Percentiles rank a stretch among this genome's conserved stretches.
These are phyloP conservation scores for Massarina eburnea DNA, from an alignment of 2,329 filamentous ascomycete species.

Conservation along the genomic window DNA sequence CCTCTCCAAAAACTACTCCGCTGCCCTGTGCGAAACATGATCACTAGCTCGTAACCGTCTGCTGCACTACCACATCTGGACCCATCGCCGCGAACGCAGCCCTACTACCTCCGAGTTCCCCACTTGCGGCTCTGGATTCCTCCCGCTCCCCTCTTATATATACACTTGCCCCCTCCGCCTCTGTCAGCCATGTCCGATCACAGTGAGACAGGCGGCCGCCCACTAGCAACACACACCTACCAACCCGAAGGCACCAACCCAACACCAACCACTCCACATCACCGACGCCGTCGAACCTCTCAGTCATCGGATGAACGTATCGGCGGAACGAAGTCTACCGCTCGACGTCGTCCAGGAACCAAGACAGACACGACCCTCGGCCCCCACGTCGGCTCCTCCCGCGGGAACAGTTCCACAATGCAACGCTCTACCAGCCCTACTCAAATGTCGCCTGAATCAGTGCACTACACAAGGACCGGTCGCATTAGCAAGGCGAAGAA, in stretches of 20 bases:
- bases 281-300: conserved; percentile 25
- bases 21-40: conserved; percentile 32
- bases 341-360: conserved; percentile 31
- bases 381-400: conserved; percentile 32
- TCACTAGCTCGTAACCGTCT: conserved; percentile 34
- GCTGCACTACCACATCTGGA: conserved; percentile 37
- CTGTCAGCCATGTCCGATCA: conserved; percentile 35
- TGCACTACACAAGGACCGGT: conserved; percentile 49
- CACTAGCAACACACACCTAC: conserved; percentile 27
- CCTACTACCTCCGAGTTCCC: conserved; percentile 25
- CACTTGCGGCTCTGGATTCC: conserved; percentile 36
- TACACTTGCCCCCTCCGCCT: conserved; percentile 32
- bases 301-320: conserved; percentile 30
- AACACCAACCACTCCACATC: conserved; percentile 15
- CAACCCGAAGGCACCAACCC: conserved; percentile 22
- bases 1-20: conserved; percentile 30
- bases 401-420: conserved; percentile 32
- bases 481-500: conserved; percentile 53
- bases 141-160: conserved; percentile 35
- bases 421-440: conserved; percentile 37
- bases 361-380: conserved; percentile 23
- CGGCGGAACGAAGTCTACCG: conserved; percentile 20
- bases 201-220: conserved; percentile 36
- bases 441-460: conserved; percentile 31
- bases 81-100: conserved; percentile 26